Percentiles rank a stretch among this genome's conserved stretches.
These are phyloP conservation scores for Chrysoporthe puriensis DNA, from an alignment of 2,329 filamentous ascomycete species.

Conservation along the genomic window DNA sequence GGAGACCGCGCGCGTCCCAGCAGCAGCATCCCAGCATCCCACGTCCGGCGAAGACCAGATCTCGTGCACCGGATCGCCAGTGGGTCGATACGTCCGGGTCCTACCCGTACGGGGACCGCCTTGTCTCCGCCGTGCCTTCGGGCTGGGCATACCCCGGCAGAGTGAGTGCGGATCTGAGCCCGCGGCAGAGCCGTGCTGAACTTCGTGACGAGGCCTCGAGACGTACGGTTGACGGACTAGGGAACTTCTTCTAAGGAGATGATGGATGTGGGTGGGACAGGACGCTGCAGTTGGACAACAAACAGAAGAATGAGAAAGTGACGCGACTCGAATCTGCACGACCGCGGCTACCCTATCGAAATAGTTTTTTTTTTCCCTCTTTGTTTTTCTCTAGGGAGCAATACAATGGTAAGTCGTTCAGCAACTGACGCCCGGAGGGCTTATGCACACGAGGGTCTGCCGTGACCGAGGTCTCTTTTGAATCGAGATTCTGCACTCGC, in stretches of 20 bases:
- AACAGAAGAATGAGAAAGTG: neutral
- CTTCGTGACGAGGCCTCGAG: neutral
- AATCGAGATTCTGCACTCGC: neutral
- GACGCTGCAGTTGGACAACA: too few species aligned
- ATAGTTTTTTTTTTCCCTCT: too few species aligned
- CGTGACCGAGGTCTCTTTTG: neutral
- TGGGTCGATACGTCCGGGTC: constrained; percentile 4
- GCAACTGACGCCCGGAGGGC: neutral
- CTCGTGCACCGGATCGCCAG: neutral
- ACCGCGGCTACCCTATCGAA: neutral
- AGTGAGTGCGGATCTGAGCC: neutral
- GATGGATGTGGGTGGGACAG: neutral
- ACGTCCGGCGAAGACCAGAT: neutral
- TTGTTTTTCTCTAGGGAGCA: too few species aligned
- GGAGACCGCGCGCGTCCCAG: neutral
- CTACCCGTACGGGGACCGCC: neutral
- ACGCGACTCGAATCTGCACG: neutral
- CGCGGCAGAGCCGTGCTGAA: neutral
- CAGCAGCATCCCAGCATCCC: neutral
- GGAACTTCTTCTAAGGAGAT: neutral
- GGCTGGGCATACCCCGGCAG: neutral
- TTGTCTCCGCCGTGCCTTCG: neutral
- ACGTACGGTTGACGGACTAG: neutral
- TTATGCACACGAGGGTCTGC: neutral
- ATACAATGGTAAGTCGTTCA: neutral